A percentile compares a stretch with the other conserved stretches of the same genome.
Evolutionary conservation across 2,329 filamentous ascomycete species (phyloP).

Genomic region (Penicillium sp.): DNA sequence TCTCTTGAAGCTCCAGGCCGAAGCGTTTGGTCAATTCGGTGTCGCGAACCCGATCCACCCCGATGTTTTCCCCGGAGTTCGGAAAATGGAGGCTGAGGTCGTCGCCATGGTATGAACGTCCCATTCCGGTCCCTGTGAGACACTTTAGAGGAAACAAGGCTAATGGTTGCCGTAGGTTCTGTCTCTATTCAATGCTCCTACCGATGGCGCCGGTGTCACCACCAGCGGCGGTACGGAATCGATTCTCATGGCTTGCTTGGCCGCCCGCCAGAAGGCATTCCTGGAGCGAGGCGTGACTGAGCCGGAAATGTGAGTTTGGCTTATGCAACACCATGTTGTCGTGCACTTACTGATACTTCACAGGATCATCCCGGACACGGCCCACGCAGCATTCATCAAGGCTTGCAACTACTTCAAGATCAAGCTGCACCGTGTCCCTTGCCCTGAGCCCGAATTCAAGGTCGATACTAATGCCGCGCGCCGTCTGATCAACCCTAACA

Average conservation of each 20-base stretch:
- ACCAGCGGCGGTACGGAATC: conserved; percentile 94
- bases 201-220: conserved; percentile 80
- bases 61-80: conserved; percentile 93
- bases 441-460: conserved; percentile 80
- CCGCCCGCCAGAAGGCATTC: conserved; percentile 84
- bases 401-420: conserved; percentile 95
- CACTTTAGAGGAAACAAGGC: neutral
- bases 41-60: conserved; percentile 96
- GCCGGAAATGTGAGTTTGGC: conserved; percentile 75
- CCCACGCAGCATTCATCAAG: conserved; percentile 94
- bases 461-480: conserved; percentile 75
- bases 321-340: neutral
- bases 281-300: conserved; percentile 81
- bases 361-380: conserved; percentile 90
- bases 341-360: conserved; percentile 16
- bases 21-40: conserved; percentile 91
- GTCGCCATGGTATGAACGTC: conserved; percentile 92
- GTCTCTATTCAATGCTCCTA: conserved; percentile 81
- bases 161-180: conserved; percentile 51
- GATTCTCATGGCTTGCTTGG: conserved; percentile 91
- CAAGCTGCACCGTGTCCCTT: conserved; percentile 83
- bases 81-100: conserved; percentile 99
- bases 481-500: conserved; percentile 90
- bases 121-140: neutral
- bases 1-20: conserved; percentile 78